Base-by-base conservation (phyloP, 495 filamentous ascomycete genomes). In the Aspergillus leporis region DNA sequence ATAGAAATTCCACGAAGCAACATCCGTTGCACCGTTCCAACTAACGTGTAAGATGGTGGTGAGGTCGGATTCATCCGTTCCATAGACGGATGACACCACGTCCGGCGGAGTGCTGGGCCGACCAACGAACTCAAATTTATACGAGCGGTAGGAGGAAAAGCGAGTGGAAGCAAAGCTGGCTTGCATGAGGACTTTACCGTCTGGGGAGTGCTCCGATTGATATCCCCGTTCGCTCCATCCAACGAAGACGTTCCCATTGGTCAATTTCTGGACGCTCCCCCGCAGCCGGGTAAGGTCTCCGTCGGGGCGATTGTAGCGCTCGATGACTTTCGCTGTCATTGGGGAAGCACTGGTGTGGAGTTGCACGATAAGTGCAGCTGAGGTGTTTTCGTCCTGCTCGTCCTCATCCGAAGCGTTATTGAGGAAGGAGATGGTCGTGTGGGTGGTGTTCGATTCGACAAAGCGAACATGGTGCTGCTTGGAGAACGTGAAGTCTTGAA, bases 381-480 rank as follows among this genome's bases (percentile, higher is more conserved):
- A 85, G 10, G 72, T 49, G 13, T 66, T 64, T 52, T 76, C 75
- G 1, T 77, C 74, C 10, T 64, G 60, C 47, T 72, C 72, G 22
- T 66, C 64, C 45, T 74, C 74, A 61, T 79, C 78, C 51, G 73
- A 75, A 45, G 74, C 79, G 61, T 86, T 86, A 70, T 86, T 83
- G 64, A 81, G 75, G 32, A 86, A 61, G 14, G 81, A 81, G 36
- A 86, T 74, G 28, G 74, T 71, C 36, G 79, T 76, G 55, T 74
- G 66, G 13, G 80, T 83, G n/a, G 71, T 71, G 61, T 81, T 70
- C 19, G 82, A 77, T 18, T 73, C 72, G 50, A 84, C 55, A 63
- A 81, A 85, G 19, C 83, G 78, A 13, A 79, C 84, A 63, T 87
- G 78, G 60, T 88, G 85, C 66, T 88, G 85, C 61, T 78, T 82